Evolutionary conservation across 2,329 filamentous ascomycete genomes (phyloP).

Genomic region (Fusarium sublunatum): DNA sequence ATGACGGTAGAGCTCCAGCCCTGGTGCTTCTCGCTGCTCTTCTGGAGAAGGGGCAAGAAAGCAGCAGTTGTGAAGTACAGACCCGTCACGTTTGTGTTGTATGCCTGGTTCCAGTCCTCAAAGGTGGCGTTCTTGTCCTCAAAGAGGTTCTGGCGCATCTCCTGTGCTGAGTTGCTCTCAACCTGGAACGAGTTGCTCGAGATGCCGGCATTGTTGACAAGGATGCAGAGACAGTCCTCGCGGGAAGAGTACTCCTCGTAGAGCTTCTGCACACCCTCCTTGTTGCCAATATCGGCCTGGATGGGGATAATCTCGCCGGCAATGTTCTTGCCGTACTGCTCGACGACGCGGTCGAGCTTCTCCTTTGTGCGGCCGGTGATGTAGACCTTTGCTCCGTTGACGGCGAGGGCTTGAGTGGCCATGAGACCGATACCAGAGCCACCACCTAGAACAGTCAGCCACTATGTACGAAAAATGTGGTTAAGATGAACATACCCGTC

Average conservation of each 20-base stretch:
- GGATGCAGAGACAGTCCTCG: conserved; percentile 70
- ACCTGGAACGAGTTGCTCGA: conserved; percentile 67
- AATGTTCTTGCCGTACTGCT: conserved; percentile 65
- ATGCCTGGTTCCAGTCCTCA: conserved; percentile 77
- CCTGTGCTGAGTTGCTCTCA: conserved; percentile 61
- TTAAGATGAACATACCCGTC: conserved; percentile 50
- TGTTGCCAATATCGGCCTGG: conserved; percentile 70
- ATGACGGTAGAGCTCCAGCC: conserved; percentile 70
- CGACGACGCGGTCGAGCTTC: conserved; percentile 69
- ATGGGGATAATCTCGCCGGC: conserved; percentile 69
- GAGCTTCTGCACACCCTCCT: conserved; percentile 67
- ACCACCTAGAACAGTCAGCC: conserved; percentile 51
- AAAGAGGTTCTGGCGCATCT: conserved; percentile 73
- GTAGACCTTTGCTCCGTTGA: conserved; percentile 76
- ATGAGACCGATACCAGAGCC: conserved; percentile 75
- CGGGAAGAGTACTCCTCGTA: conserved; percentile 66
- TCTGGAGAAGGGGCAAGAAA: conserved; percentile 71
- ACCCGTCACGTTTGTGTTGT: conserved; percentile 79
- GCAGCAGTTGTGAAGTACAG: conserved; percentile 73
- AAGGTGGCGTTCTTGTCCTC: conserved; percentile 67
- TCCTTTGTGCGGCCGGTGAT: conserved; percentile 73
- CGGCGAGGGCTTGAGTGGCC: conserved; percentile 74
- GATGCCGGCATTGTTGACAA: conserved; percentile 76
- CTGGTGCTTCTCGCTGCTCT: conserved; percentile 54
- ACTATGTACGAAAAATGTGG: background rate